A percentile compares a stretch with the other conserved stretches of the same genome.
These are phyloP conservation scores for Tephrocybe sp. DNA, from an alignment of 768 basidiomycete species.

Conservation along the genomic window DNA sequence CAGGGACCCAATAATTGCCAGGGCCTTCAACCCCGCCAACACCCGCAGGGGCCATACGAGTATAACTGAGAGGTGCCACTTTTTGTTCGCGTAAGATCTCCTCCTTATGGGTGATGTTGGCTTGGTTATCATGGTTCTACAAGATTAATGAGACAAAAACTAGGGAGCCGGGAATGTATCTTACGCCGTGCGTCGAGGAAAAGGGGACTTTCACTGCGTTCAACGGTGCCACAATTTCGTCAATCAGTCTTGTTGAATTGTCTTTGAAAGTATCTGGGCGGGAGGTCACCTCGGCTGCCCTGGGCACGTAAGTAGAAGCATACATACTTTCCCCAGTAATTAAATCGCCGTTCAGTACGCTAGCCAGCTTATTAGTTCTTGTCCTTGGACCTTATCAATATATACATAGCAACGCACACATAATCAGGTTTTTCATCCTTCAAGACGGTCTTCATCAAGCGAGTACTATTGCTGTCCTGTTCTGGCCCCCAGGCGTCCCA, in stretches of 20 bases:
- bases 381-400: constrained; percentile 1
- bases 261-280: constrained; percentile 59
- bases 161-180: constrained; percentile 17
- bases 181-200: constrained; percentile 67
- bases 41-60: constrained; percentile 55
- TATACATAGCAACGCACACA: constrained; percentile 45
- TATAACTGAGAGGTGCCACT: constrained; percentile 62
- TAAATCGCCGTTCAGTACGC: constrained; percentile 72
- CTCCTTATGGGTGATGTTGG: constrained; percentile 68
- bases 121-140: constrained; percentile 74
- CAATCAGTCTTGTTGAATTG: constrained; percentile 67
- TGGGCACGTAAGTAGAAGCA: not conserved
- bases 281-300: not conserved
- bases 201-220: constrained; percentile 61
- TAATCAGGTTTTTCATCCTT: constrained; percentile 64
- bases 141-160: not conserved
- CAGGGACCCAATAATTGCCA: constrained; percentile 79
- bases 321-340: constrained; percentile 71
- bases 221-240: constrained; percentile 61
- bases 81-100: constrained; percentile 65
- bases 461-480: constrained; percentile 64
- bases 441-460: constrained; percentile 57
- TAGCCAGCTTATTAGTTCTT: constrained; percentile 22
- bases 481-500: constrained; percentile 67
- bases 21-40: constrained; percentile 66